phyloP scores from a whole-genome alignment of 352 stramenopile genomes.

The Phytophthora pseudosyringae region DNA sequence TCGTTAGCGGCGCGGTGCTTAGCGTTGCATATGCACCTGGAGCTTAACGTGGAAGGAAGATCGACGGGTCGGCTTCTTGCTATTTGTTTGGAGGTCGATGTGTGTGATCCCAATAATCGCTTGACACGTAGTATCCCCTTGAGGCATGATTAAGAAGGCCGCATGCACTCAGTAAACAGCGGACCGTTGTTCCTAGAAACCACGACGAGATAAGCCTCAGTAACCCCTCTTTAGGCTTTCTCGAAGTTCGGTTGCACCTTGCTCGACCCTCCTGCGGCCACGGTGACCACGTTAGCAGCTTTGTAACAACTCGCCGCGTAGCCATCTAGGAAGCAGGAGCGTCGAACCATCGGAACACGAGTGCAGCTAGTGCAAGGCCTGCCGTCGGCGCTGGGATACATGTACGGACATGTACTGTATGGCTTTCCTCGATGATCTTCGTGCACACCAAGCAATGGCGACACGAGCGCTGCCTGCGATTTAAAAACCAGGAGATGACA shows the following conservation, averaged over 20 bases:
- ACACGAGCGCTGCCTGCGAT: constrained; percentile 1
- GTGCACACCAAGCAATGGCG: constrained; percentile 12
- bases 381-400: too few species aligned
- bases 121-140: not conserved
- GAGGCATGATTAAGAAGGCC: too few species aligned
- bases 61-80: not conserved
- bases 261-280: too few species aligned
- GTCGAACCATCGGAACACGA: too few species aligned
- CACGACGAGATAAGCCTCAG: too few species aligned
- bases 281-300: too few species aligned
- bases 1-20: constrained; percentile 14
- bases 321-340: too few species aligned
- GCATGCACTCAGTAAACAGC: too few species aligned
- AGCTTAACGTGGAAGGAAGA: not conserved
- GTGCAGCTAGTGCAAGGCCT: too few species aligned
- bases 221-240: not conserved
- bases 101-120: not conserved
- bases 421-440: not conserved
- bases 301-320: too few species aligned
- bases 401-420: too few species aligned
- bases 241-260: not conserved
- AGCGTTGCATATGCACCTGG: not conserved
- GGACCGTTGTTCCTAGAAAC: too few species aligned
- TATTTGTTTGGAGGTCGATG: not conserved
- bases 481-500: constrained; percentile 18